Evolutionary conservation across 2,329 filamentous ascomycete genomes (phyloP), one percentile per base, ranked within the genome.

Genomic region (Ceratocystis variospora): DNA sequence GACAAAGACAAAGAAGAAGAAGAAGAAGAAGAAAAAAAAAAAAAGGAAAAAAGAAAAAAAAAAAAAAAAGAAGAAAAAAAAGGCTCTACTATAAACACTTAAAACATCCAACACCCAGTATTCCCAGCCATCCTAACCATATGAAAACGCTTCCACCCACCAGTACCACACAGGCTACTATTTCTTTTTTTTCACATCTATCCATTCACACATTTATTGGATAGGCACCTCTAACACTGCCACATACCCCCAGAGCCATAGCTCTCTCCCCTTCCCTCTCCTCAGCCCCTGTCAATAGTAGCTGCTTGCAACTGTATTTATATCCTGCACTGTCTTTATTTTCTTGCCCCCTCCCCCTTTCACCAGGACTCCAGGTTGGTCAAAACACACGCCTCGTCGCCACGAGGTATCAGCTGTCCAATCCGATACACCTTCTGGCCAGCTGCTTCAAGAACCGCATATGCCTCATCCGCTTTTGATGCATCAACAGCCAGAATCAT

Each of bases 401-500:
- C 77, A 71, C 85, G 82, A 69, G 80, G 76, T 50, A 87, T 81
- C 69, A 99, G 79, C 72, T 79, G 81, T 17, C 93, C 94, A 68
- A 97, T 85, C 31, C 78, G 81, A 73, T 83, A 90, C 2, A 96
- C 90, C 67, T 79, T 86, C 80, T 96, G 92, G 17, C 89, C 89
- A 59, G 83, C 80, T 31, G 78, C 79, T 72, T 85, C 79, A 25
- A 96, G 78, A 57, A 83, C 77, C 64, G 79, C 75, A 22, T 79
- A 79, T 1, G 89, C 85, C 46, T 80, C 78, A 5, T 83, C 80
- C 1, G 80, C 89, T 70, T 88, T 82, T 44, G 78, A 80, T 66
- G 82, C 78, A 33, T 82, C 83, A 2, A 96, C 90, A 4, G 91
- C 90, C 37, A 92, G 80, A 5, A 96, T 89, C 92, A 99, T 97